Conservation (phyloP, 495 filamentous ascomycete genomes). For the Pseudomonodictys pantanalensis region DNA sequence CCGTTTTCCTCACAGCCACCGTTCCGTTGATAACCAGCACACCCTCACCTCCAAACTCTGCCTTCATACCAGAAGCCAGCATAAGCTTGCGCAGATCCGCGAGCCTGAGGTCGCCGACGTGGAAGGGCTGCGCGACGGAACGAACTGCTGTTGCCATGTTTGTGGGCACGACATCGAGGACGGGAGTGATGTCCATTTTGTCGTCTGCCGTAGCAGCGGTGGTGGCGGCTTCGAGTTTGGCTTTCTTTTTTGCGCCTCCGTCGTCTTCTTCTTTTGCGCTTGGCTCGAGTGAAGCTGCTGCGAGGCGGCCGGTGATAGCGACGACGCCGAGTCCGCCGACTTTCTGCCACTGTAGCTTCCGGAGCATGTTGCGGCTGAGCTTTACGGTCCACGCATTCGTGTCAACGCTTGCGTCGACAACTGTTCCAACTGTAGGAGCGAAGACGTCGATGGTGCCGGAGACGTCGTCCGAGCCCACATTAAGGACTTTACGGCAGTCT, state of each 20-base stretch:
- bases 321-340: slow-evolving; percentile 86
- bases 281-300: slow-evolving; percentile 35
- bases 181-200: slow-evolving; percentile 33
- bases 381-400: slow-evolving; percentile 97
- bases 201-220: slow-evolving; percentile 26
- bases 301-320: slow-evolving; percentile 69
- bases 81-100: slow-evolving; percentile 84
- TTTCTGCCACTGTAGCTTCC: slow-evolving; percentile 88
- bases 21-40: slow-evolving; percentile 82
- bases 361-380: slow-evolving; percentile 75
- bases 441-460: slow-evolving; percentile 63
- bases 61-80: slow-evolving; percentile 75
- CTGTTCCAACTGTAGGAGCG: slow-evolving; percentile 67
- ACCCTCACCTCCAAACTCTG: slow-evolving; percentile 92
- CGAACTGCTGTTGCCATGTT: slow-evolving; percentile 72
- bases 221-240: slow-evolving; percentile 56
- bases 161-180: slow-evolving; percentile 72
- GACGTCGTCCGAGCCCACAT: slow-evolving; percentile 46
- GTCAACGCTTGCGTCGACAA: slow-evolving; percentile 88
- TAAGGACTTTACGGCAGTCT: slow-evolving; percentile 75
- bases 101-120: slow-evolving; percentile 89
- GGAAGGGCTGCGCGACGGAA: slow-evolving; percentile 79
- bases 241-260: slow-evolving; percentile 56
- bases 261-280: slow-evolving; percentile 40
- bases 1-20: slow-evolving; percentile 85